Conservation (phyloP, 2,329 filamentous ascomycete genomes). For the Exophiala spinifera region DNA sequence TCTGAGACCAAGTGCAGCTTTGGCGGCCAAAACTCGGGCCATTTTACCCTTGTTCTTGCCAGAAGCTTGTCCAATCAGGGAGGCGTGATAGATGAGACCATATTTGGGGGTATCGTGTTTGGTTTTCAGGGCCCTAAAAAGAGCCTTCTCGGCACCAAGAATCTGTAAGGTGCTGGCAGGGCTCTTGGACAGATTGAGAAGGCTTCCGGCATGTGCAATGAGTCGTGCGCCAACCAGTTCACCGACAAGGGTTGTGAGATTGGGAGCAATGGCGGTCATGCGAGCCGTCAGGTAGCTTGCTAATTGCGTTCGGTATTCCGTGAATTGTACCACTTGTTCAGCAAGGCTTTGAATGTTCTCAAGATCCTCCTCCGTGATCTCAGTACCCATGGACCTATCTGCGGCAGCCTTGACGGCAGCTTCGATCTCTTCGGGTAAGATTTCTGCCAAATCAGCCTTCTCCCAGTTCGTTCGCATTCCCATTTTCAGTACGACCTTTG, state of each 20-base stretch:
- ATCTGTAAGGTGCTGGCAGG: conserved; percentile 97
- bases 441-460: conserved; percentile 75
- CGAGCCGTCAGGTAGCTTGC: conserved; percentile 85
- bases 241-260: conserved; percentile 87
- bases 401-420: conserved; percentile 86
- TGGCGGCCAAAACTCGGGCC: conserved; percentile 90
- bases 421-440: conserved; percentile 95
- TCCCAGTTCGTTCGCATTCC: conserved; percentile 82
- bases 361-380: conserved; percentile 88
- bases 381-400: conserved; percentile 97
- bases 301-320: conserved; percentile 84
- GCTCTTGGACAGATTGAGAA: conserved; percentile 92
- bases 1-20: conserved; percentile 87
- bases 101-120: conserved; percentile 99
- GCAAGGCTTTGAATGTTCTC: conserved; percentile 89
- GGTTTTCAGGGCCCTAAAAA: conserved; percentile 97
- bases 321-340: conserved; percentile 88
- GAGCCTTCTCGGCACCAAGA: conserved; percentile 94
- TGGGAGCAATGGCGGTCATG: conserved; percentile 96
- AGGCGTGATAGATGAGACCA: conserved; percentile 88
- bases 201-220: conserved; percentile 89
- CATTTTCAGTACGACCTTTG: conserved; percentile 80
- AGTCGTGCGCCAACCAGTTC: conserved; percentile 91
- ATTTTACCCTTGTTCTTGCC: conserved; percentile 99
- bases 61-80: conserved; percentile 91